Evolutionary conservation across 441 rosid genomes (phyloP).

Genomic region (Melastoma candidum): DNA sequence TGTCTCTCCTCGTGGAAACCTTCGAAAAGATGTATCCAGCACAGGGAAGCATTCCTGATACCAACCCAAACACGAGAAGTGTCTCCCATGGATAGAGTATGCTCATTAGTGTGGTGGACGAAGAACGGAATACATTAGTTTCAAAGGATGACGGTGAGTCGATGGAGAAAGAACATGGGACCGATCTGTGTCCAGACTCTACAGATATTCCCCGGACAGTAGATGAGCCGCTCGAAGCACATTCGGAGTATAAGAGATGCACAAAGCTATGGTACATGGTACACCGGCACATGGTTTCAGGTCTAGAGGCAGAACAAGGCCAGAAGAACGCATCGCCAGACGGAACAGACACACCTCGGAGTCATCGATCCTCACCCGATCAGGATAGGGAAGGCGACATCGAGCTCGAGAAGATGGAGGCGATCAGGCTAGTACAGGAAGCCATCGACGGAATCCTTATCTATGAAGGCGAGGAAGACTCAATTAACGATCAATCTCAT

Average conservation of each 20-base stretch:
- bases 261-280: conserved; percentile 60
- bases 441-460: conserved; percentile 77
- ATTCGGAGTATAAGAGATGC: conserved; percentile 42
- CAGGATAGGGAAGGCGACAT: conserved; percentile 17
- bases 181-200: conserved; percentile 5
- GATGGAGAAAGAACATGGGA: too few species aligned
- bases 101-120: conserved; percentile 6
- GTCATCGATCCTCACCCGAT: conserved; percentile 11
- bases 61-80: conserved; percentile 4
- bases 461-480: conserved; percentile 38
- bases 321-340: neutral
- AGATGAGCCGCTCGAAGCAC: conserved; percentile 13
- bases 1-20: conserved; percentile 74
- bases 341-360: conserved; percentile 8
- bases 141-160: too few species aligned
- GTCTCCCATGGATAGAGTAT: neutral
- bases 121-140: conserved; percentile 4
- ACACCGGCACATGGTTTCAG: conserved; percentile 76
- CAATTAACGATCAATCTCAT: conserved; percentile 21
- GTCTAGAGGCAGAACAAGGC: conserved; percentile 25
- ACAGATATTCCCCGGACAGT: conserved; percentile 14
- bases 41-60: conserved; percentile 15
- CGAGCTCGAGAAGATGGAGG: conserved; percentile 42
- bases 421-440: conserved; percentile 74
- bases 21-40: conserved; percentile 57